Percentiles rank a stretch among this genome's conserved stretches.
Conservation (phyloP, 2,329 filamentous ascomycete species). For the Xylariaceae sp. region DNA sequence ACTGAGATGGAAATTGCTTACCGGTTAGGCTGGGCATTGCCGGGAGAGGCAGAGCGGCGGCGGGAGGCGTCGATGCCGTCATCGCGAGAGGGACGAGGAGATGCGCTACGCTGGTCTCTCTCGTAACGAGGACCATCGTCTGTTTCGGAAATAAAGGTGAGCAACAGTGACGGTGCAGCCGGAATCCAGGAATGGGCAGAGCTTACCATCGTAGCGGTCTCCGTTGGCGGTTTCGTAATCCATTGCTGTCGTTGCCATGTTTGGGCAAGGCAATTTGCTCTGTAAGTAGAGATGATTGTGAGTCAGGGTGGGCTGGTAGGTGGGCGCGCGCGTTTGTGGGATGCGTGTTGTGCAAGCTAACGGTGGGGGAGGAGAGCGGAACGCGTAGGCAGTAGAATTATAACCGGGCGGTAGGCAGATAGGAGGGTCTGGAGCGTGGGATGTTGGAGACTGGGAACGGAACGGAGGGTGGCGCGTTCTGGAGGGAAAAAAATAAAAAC, state of each 20-base stretch:
- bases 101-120: conserved; percentile 61
- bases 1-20: conserved; percentile 29
- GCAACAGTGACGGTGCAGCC: conserved; percentile 18
- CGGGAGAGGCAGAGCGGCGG: conserved; percentile 59
- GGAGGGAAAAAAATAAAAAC: neutral
- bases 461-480: neutral
- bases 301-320: conserved; percentile 9
- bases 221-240: conserved; percentile 65
- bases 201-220: conserved; percentile 61
- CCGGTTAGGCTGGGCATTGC: conserved; percentile 46
- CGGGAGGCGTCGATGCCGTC: conserved; percentile 51
- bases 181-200: neutral
- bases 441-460: neutral
- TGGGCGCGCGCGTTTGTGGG: neutral
- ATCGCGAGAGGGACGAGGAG: conserved; percentile 56
- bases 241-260: conserved; percentile 62
- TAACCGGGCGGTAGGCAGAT: conserved; percentile 1
- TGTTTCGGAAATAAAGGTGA: conserved; percentile 27
- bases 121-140: conserved; percentile 63
- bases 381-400: conserved; percentile 3
- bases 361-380: conserved; percentile 7
- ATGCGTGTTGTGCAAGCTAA: conserved; percentile 3
- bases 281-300: conserved; percentile 16
- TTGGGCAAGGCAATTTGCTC: conserved; percentile 17
- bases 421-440: neutral